Evolutionary conservation across 1,284 basidiomycete genomes (phyloP).

Genomic region (Chiua sp.): DNA sequence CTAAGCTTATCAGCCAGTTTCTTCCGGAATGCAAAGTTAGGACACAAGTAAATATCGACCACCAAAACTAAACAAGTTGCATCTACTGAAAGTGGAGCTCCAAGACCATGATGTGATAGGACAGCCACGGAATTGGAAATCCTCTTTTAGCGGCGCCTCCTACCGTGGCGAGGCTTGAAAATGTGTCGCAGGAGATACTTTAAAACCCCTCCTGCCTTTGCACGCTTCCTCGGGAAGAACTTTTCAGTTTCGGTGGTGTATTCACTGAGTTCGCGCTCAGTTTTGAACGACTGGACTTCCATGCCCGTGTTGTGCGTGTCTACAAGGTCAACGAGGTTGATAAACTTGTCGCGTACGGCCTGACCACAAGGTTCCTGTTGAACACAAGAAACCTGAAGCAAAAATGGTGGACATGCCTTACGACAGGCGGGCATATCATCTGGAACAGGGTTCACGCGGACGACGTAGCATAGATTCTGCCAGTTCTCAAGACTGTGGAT

Average conservation of each 20-base stretch:
- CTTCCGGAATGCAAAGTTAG: too few relatives aligned
- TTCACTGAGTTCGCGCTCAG: constrained; percentile 14
- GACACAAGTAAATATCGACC: too few relatives aligned
- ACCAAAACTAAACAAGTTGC: too few relatives aligned
- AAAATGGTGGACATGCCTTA: constrained; percentile 8
- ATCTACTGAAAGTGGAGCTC: constrained; percentile 6
- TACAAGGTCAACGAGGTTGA: constrained; percentile 30
- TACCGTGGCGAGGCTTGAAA: constrained; percentile 6
- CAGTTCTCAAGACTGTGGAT: constrained; percentile 6
- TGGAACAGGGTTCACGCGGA: constrained; percentile 14
- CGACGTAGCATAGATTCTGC: constrained; percentile 15
- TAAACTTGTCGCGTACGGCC: constrained; percentile 7
- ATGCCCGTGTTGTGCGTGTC: constrained; percentile 12
- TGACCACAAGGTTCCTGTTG: not conserved
- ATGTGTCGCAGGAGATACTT: constrained; percentile 23
- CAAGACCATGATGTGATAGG: not conserved
- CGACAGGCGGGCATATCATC: constrained; percentile 9
- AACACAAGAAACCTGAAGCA: too few relatives aligned
- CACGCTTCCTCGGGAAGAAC: constrained; percentile 22
- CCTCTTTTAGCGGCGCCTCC: constrained; percentile 11
- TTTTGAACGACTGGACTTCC: not conserved
- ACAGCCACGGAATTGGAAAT: constrained; percentile 3
- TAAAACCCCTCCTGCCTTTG: constrained; percentile 24
- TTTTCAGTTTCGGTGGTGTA: constrained; percentile 17
- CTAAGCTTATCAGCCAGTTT: too few relatives aligned